phyloP scores from a whole-genome alignment of 2,329 filamentous ascomycete genomes.

The Hymenoscyphus repandus region DNA sequence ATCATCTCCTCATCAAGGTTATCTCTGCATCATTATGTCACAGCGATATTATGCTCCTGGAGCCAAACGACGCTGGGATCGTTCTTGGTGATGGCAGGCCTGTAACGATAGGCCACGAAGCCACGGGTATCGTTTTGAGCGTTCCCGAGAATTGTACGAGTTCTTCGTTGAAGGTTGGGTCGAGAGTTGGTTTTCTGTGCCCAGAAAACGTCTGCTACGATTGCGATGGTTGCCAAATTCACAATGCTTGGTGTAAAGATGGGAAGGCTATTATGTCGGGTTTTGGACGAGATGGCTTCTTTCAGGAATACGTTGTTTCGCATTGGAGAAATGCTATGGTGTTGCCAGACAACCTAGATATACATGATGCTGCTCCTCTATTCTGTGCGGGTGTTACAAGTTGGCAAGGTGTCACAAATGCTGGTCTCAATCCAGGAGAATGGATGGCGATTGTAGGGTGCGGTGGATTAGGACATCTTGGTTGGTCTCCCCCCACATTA shows the following conservation, averaged over 20 bases:
- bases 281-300: slow-evolving; percentile 39
- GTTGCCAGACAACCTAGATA: slow-evolving; percentile 34
- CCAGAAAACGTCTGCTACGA: slow-evolving; percentile 12
- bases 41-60: slow-evolving; percentile 31
- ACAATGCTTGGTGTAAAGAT: slow-evolving; percentile 37
- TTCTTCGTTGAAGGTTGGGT: slow-evolving; percentile 11
- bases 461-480: slow-evolving; percentile 20
- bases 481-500: neutral
- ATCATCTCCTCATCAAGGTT: slow-evolving; percentile 37
- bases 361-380: slow-evolving; percentile 36
- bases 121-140: slow-evolving; percentile 13
- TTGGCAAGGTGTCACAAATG: slow-evolving; percentile 13
- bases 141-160: slow-evolving; percentile 9
- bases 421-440: slow-evolving; percentile 13
- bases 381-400: slow-evolving; percentile 46
- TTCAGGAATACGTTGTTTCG: slow-evolving; percentile 42
- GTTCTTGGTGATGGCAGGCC: slow-evolving; percentile 4
- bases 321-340: slow-evolving; percentile 41
- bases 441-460: slow-evolving; percentile 21
- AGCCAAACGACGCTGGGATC: slow-evolving; percentile 5
- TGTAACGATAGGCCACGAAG: slow-evolving; percentile 18
- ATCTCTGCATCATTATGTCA: slow-evolving; percentile 36
- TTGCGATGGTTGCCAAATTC: slow-evolving; percentile 41
- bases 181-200: slow-evolving; percentile 14
- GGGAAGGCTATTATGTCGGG: slow-evolving; percentile 38